Evolutionary conservation across 2,329 filamentous ascomycete genomes (phyloP), one percentile per base, ranked within the genome.

Genomic region (Sarocladiaceae sp.): DNA sequence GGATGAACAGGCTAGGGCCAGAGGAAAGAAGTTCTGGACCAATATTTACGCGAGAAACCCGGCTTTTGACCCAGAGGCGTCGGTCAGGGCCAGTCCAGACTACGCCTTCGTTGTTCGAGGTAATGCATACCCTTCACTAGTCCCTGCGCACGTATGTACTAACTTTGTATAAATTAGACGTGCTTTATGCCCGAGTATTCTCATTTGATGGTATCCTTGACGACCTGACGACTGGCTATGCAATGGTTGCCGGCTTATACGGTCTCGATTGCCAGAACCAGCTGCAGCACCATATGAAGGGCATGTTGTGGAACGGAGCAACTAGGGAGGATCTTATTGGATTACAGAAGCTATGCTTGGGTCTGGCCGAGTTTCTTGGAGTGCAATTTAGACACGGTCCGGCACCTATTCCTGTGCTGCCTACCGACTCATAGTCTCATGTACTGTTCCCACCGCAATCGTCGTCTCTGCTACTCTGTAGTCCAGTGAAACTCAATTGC

Each of bases 51-150:
- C 37, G 10, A 20, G 47, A 13, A 51, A 51, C 20, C 43, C 37
- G 19, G 45, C 40, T 20, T 51, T 51, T 39, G 49, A 51, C 29
- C 47, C 47, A 6, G 35, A 49, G 13, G 49, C 47, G 16, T 46
- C 47, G 3, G 45, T 47, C 27, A 33, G 44, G 23, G 49, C 49
- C 7, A 51, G 49, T 27, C 47, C 49, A 19, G 49, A 51, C 24
- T 51, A 51, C 27, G 43, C 47, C 33, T 51, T 47, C 33, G 45
- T 51, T 13, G 48, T 51, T 26, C 41, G 47, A 49, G 49, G 49
- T 49, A 21, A 13, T 11, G n/a, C n/a, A n/a, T n/a, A n/a, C n/a
- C n/a, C n/a, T n/a, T 32, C 6, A 6, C 26, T 10, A 23, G 13
- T 32, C 13, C 3, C 13, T 9, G 13, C n/a, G 6, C n/a, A 32